Base-by-base conservation (phyloP, 495 filamentous ascomycete genomes). In the Cenococcum geophilum region DNA sequence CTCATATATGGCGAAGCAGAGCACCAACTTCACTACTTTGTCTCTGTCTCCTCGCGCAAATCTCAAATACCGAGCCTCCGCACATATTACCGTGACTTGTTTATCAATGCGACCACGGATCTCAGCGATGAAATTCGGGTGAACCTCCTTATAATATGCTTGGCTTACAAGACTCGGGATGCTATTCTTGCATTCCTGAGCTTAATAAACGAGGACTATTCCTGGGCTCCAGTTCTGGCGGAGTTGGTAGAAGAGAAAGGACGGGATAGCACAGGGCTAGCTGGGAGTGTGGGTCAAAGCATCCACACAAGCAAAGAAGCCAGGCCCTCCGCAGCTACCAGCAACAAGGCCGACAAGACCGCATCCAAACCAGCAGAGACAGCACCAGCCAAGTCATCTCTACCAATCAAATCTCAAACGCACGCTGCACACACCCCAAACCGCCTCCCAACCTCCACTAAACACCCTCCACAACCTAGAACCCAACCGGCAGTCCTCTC, bases 91-190 rank as follows among this genome's bases (percentile, higher is more conserved):
- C 47, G 35, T 45, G 23, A 45, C 1, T n/a, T 53, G 5, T 63
- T 51, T 21, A 54, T 52, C 5, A 18, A 54, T 4, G 61, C 55
- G 20, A 58, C 61, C 9, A 47, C 40, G 4, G 32, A 11, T 0
- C 27, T 63, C 1, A 45, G 52, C 22, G 18, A 16, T 21, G 10
- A 14, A 16, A 22, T 36, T 21, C 36, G 50, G 27, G 0, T 18
- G 12, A 22, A 12, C 18, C 35, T 63, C 0, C 21, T 63, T 16
- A 53, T 34, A 4, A 20, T 58, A 5, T 63, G 61, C 48, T 54
- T 63, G n/a, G 61, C 55, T 12, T 63, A 53, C 55, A 63, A 63
- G 36, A 58, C 43, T 14, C 37, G 32, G 51, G 60, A 9, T 8
- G 9, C 20, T 3, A 40, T 62, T 0, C 53, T 62, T 1, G 18